These are phyloP conservation scores for Calonectria multiphialidica DNA, from an alignment of 2,329 filamentous ascomycete genomes.

Conservation along the genomic window DNA sequence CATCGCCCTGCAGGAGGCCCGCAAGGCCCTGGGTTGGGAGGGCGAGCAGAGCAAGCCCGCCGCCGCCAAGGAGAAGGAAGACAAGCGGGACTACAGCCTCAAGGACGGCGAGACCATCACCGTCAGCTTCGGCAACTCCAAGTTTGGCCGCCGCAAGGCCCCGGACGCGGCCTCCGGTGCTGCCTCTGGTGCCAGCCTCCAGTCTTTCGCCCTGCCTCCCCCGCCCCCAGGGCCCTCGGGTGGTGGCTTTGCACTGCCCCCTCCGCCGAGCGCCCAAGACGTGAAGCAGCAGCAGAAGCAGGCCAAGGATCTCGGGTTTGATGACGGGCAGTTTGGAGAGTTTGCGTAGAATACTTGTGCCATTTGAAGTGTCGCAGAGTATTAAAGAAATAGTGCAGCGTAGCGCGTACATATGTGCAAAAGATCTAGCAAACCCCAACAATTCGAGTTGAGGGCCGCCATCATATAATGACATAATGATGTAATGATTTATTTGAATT, in stretches of 20 bases:
- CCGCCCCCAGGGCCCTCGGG: conserved; percentile 64
- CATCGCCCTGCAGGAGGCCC: conserved; percentile 82
- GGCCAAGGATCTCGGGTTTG: conserved; percentile 79
- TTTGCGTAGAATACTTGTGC: conserved; percentile 65
- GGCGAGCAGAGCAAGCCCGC: conserved; percentile 51
- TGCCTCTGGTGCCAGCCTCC: conserved; percentile 48
- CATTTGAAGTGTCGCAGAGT: not conserved
- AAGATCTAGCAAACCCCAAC: conserved; percentile 13
- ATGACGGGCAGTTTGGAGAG: conserved; percentile 90
- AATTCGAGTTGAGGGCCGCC: not conserved
- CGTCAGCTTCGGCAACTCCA: conserved; percentile 75
- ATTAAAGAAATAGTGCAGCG: conserved; percentile 18
- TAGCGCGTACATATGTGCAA: conserved; percentile 20
- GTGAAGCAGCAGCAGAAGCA: conserved; percentile 70
- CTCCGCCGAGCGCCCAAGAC: conserved; percentile 73
- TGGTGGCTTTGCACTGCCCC: conserved; percentile 69
- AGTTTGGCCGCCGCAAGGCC: conserved; percentile 62
- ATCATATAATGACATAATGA: conserved; percentile 25
- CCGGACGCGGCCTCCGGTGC: conserved; percentile 34
- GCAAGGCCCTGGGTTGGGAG: conserved; percentile 76
- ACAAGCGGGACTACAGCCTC: conserved; percentile 77
- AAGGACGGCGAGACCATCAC: conserved; percentile 93
- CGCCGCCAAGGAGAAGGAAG: conserved; percentile 51
- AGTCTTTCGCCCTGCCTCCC: conserved; percentile 80
- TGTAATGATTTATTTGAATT: conserved; percentile 19